Evolutionary conservation across 345 rosid genomes (phyloP), one percentile per base, ranked within the genome.

Genomic region (Salix caprea): DNA sequence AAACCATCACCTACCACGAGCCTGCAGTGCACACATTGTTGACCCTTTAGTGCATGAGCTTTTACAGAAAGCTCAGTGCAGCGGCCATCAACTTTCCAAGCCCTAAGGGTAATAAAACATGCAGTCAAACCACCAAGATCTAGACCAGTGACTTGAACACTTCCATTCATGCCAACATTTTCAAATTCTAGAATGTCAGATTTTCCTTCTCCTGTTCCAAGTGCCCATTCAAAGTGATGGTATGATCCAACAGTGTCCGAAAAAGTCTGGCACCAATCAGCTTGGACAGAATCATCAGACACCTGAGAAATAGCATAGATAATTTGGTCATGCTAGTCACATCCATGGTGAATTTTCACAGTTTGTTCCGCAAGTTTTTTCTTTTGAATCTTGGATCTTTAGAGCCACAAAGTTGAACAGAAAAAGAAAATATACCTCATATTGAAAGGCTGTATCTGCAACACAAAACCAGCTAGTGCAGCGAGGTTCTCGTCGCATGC

Each of bases 221-320:
- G 84, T 60, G 94, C 99, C 99, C 98, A 96, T 82, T 96, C 97
- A 82, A 96, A 96, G 76, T 89, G 91, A 84, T 89, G 94, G 80
- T 93, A 92, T 50, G 85, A 80, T 65, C 92, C 97, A 81, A 87
- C 78, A 79, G 88, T 79, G 77, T 96, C 98, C 12, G 89, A 74
- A 87, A 93, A 92, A 61, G 83, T 71, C 78, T 96, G 92, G 77
- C 74, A 75, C 99, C 99, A 96, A 83, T 96, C 95, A 83, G 89
- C 96, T 82, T 82, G 90, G 73, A 96, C 83, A 15, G 94, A 79
- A 79, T 90, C 94, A 83, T 86, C 77, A 71, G 90, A 87, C 67
- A 96, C 94, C 99, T 96, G 88, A 70, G 73, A 69, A 76, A 83
- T 64, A 76, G 80, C 69, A 75, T 77, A 74, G n/a, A 69, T 68